phyloP scores from a whole-genome alignment of 805 yeast genomes.

The Wickerhamiella domercqiae region DNA sequence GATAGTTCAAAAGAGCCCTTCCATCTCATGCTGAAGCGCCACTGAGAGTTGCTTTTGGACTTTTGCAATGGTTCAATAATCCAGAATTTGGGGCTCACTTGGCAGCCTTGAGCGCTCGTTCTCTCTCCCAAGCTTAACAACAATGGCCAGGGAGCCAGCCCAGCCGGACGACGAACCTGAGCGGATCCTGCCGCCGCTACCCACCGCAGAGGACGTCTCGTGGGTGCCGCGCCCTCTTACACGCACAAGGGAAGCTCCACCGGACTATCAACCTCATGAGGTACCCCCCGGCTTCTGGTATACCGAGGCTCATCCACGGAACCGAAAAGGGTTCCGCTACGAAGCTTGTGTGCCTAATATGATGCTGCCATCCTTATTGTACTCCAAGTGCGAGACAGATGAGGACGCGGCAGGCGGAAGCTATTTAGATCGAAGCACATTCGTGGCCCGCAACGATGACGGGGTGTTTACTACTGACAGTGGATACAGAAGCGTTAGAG shows the following conservation, averaged over 20 bases:
- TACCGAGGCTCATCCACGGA: conserved; percentile 1
- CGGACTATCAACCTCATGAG: neutral
- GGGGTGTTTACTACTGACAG: conserved; percentile 25
- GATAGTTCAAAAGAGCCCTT: too few relatives aligned
- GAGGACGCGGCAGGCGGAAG: conserved; percentile 1
- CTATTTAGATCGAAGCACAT: conserved; percentile 1
- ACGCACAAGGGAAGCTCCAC: neutral
- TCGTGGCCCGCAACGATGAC: neutral
- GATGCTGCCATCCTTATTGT: conserved; percentile 2
- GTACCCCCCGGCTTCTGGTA: conserved; percentile 1
- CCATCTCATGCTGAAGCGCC: too few relatives aligned
- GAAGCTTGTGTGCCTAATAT: conserved; percentile 2
- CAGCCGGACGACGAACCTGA: neutral
- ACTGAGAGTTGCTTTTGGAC: too few relatives aligned
- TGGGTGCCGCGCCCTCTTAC: neutral
- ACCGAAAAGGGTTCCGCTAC: conserved; percentile 2
- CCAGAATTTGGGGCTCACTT: too few relatives aligned
- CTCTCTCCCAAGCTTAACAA: too few relatives aligned
- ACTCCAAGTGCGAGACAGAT: conserved; percentile 1
- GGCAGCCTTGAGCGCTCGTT: too few relatives aligned
- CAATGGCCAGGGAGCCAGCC: too few relatives aligned
- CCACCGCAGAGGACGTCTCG: neutral
- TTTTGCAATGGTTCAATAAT: too few relatives aligned
- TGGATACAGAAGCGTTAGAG: conserved; percentile 72
- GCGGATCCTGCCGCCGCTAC: conserved; percentile 1